Conservation (phyloP, 2,329 filamentous ascomycete genomes). For the Monosporascus sp. region DNA sequence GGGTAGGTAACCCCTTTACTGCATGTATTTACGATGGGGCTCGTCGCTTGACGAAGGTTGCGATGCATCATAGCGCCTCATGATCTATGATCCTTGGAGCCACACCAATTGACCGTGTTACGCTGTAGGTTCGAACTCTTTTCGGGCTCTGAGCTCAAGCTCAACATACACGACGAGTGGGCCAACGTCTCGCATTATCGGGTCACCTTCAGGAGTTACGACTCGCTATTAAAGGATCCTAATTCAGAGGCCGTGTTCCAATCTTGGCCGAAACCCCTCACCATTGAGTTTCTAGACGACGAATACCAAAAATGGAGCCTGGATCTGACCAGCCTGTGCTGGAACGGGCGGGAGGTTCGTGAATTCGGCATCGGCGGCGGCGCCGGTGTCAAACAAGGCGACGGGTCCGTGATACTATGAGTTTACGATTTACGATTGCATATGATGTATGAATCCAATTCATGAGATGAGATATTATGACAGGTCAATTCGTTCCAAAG, state of each 20-base stretch:
- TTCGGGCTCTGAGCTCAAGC: neutral
- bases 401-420: neutral
- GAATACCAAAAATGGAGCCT: neutral
- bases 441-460: too few species aligned
- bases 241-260: neutral
- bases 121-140: neutral
- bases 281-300: neutral
- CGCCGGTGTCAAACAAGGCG: neutral
- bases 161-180: neutral
- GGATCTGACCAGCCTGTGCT: neutral
- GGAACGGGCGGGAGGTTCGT: neutral
- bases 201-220: neutral
- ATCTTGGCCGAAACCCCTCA: neutral
- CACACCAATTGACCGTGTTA: neutral
- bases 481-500: too few species aligned
- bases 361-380: neutral
- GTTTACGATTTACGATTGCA: neutral
- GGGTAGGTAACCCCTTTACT: neutral
- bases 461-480: too few species aligned
- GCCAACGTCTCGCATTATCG: neutral
- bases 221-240: neutral
- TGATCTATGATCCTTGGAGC: too few species aligned
- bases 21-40: neutral
- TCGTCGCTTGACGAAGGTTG: too few species aligned
- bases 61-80: too few species aligned